Base-by-base conservation (phyloP, 2,329 filamentous ascomycete species). In the Tolypocladium tundrense region DNA sequence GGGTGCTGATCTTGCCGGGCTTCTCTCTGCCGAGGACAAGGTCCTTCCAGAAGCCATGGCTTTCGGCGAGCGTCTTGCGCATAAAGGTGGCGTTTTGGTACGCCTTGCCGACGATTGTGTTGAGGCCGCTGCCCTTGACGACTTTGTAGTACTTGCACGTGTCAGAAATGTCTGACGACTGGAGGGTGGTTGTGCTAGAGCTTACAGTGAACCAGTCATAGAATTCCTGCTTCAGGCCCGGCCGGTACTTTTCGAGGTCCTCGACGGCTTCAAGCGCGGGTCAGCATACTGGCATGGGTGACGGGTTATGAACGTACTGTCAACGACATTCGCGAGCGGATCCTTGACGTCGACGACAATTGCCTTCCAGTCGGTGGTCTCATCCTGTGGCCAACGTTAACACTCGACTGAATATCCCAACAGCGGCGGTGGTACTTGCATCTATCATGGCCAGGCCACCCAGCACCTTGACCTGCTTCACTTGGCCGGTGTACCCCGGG, bases 391-490 rank as follows among this genome's bases (percentile, higher is more conserved):
- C 31, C 31, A 8, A 33, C 31, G 31, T 33, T 9, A 33, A 9
- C 7, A 33, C 9, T 33, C 7, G 31, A 33, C 31, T 33, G 31
- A 33, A 33, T 33, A 7, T 33, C 31, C 7, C 8, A 8, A 33
- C 31, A 7, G 31, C 31, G 31, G 31, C 31, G 31, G 31, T 1
- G 31, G 31, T 9, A 33, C 64, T 57, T 48, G 73, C 73, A 55
- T 76, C 73, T 51, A 72, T 68, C 58, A 76, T 64, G 6, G 74
- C 71, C 1, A 76, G 65, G 0, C 70, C 72, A 1, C 74, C 74
- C 2, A 76, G 65, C 8, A 76, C 64, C 65, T 76, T 76, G 61
- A 75, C 73, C 61, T 73, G 68, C 63, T 74, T 75, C 7, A 76
- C 65, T 52, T 76, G 69, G 11, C 74, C 74, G 35, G 68, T 62